Base-by-base conservation (phyloP, 768 basidiomycete genomes). In the Lactarius pseudohatsudake region DNA sequence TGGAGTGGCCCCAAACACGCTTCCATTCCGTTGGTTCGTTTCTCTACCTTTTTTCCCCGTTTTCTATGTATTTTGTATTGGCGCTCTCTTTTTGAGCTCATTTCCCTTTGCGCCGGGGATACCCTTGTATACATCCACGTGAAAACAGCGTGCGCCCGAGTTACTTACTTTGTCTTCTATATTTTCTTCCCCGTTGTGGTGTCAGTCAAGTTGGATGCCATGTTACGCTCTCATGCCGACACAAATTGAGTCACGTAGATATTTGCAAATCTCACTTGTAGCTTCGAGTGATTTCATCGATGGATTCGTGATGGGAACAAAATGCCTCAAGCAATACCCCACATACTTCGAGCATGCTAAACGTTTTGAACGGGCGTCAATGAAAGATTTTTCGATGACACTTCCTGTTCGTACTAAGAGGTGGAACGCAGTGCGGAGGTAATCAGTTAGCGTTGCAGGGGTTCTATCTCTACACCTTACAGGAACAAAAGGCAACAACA, bases 391-490 rank as follows among this genome's bases (percentile, higher is more conserved):
- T 34, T 38, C 36, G 38, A 36, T 59, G 40, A 22, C 45, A 50
- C 26, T 16, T 22, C 57, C 13, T 53, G 13, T 53, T 53, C 50
- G 2, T 53, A 40, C 38, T 16, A 26, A 26, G 50, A 53, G 2
- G 36, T 20, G 36, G 69, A n/a, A 69, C 60, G 28, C 18, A 4
- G 30, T 26, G 47, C 8, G 60, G 36, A 47, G 45, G 26, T n/a
- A 2, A 57, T 62, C 60, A 62, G 56, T 26, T 62, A 66, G 50
- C 45, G 60, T 62, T 50, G 55, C 30, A 58, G 47, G 50, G 26
- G 22, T 53, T 57, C 65, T 62, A 66, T 66, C 56, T 26, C 28
- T 66, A 66, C 65, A 66, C 62, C 50, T 57, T 66, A 66, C 65
- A 66, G 2, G 57, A 30, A 28, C 54, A 47, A 40, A 7, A 41